Evolutionary conservation across 129 eudicot species (phyloP), one percentile per base, ranked within the genome.

Genomic region (Smallanthus sonchifolius): DNA sequence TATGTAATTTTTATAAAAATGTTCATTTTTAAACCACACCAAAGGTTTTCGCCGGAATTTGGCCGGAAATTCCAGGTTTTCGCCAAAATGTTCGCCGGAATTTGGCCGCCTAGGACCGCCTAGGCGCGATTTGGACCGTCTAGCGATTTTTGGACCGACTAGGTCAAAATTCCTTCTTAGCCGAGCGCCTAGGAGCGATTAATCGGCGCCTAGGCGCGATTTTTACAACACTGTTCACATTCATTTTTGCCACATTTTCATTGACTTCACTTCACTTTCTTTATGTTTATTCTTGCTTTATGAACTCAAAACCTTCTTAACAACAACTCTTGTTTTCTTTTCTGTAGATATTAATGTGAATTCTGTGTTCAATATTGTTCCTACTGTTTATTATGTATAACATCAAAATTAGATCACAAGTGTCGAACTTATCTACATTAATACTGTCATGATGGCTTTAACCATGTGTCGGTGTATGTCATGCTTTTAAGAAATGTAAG

Each of bases 391-490:
- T 74, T 40, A 9, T 39, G 43, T 45, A 32, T 68, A 19, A 45
- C 28, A 47, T 45, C 24, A 43, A 17, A 44, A 13, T 28, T 67
- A 47, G 56, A 44, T n/a, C 5, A 24, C 39, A 37, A 28, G 39
- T 5, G 20, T 2, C 42, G 2, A 43, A 43, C 10, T 44, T 67
- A 5, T 44, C 24, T 6, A 5, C 47, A 28, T 10, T 44, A 28
- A n/a, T 45, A 39, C 13, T 65, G n/a, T 65, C 70, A 4, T 39
- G 49, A 67, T 67, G 54, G 72, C 56, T 67, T 44, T 20, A 44
- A 44, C 57, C 11, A 13, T 67, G 38, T 67, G 57, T 67, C 40
- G 2, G 43, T 43, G 44, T 43, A 48, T 68, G 20, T 28, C 9
- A 34, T 7, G 24, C 73, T 45, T 45, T 67, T 44, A 34, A 2